These are phyloP conservation scores for Nemania serpens DNA, from an alignment of 2,329 filamentous ascomycete genomes.

Conservation along the genomic window DNA sequence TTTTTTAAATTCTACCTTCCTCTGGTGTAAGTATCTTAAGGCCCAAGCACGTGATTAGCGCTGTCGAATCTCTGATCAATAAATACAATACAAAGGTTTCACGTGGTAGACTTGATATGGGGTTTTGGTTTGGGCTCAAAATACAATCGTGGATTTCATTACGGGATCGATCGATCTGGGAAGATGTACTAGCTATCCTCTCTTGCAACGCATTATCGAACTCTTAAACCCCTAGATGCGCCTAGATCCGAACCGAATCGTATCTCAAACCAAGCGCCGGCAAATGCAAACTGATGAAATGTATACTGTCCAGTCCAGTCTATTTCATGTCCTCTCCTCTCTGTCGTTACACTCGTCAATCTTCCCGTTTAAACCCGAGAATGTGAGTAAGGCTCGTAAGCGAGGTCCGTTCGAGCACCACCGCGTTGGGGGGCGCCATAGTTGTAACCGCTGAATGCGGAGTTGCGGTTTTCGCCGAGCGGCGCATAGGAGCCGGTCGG, in stretches of 20 bases:
- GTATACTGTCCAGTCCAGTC: conserved; percentile 12
- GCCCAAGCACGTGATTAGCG: conserved; percentile 32
- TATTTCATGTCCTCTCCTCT: conserved; percentile 13
- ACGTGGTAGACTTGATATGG: neutral
- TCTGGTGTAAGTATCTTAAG: neutral
- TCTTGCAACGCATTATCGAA: conserved; percentile 15
- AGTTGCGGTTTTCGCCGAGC: conserved; percentile 46
- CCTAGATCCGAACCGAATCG: conserved; percentile 31
- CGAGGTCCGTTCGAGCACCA: conserved; percentile 54
- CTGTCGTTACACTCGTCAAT: conserved; percentile 1
- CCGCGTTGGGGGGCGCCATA: conserved; percentile 49
- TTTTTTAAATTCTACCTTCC: too few species aligned
- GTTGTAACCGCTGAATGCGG: conserved; percentile 39
- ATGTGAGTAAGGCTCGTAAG: conserved; percentile 69
- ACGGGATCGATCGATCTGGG: conserved; percentile 22
- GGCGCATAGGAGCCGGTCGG: conserved; percentile 52
- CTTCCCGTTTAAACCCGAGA: conserved; percentile 48
- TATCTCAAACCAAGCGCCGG: conserved; percentile 35
- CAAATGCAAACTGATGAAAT: conserved; percentile 32
- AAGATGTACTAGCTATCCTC: conserved; percentile 28
- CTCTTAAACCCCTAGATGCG: conserved; percentile 14
- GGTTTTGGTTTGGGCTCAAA: neutral
- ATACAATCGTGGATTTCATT: conserved; percentile 19
- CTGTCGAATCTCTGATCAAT: neutral
- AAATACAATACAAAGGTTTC: neutral